Percentiles rank a stretch among this genome's conserved stretches.
Conservation (phyloP, 176 grass and related monocot species). For the Metroxylon sagu region DNA sequence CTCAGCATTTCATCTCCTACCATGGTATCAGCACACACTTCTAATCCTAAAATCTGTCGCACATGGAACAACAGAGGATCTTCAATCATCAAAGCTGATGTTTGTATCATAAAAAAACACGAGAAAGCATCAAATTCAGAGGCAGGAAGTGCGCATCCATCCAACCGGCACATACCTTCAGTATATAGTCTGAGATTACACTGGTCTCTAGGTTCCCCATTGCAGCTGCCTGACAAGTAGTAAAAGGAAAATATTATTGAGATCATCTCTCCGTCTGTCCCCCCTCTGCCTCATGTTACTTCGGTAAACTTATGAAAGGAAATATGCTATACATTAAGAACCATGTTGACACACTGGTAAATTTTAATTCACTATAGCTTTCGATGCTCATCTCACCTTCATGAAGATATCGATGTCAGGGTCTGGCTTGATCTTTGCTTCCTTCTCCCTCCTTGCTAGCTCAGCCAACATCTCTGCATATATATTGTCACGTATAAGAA, state of each 20-base stretch:
- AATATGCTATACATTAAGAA: no score
- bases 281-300: no score
- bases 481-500: neutral
- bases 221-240: conserved; percentile 38
- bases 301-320: no score
- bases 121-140: no score
- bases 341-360: no score
- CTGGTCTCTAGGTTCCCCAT: conserved; percentile 62
- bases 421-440: conserved; percentile 61
- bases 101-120: no score
- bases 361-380: no score
- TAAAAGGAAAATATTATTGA: no score
- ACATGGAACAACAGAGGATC: neutral
- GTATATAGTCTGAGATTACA: conserved; percentile 68
- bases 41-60: conserved; percentile 59
- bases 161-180: conserved; percentile 38
- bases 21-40: conserved; percentile 70
- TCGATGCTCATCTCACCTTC: conserved; percentile 35
- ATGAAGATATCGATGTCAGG: conserved; percentile 70
- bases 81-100: neutral
- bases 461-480: conserved; percentile 50
- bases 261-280: no score
- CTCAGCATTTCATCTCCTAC: conserved; percentile 75
- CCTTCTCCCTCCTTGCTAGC: conserved; percentile 73
- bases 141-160: no score